These are phyloP conservation scores for Populus tomentosa DNA, from an alignment of 441 rosid genomes.

Conservation along the genomic window DNA sequence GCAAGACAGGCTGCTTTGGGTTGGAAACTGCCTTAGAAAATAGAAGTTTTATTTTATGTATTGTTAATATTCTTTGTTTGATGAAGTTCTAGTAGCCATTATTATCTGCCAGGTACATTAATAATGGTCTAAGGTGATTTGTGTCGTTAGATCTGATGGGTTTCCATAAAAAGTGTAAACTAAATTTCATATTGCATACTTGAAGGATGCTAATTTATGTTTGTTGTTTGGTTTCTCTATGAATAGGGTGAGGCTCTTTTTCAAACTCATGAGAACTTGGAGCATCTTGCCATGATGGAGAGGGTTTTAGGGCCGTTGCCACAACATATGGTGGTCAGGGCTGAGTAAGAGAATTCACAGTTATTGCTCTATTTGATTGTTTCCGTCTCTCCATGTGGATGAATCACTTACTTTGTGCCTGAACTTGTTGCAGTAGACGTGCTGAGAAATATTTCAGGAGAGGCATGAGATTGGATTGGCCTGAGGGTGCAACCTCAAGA, in stretches of 20 bases:
- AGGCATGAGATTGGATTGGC: constrained; percentile 81
- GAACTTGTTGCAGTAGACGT: constrained; percentile 50
- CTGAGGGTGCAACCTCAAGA: constrained; percentile 78
- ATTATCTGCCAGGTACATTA: background rate
- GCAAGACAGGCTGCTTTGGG: background rate
- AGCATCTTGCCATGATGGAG: constrained; percentile 62
- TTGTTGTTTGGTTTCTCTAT: background rate
- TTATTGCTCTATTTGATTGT: constrained; percentile 7
- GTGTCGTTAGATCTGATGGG: background rate
- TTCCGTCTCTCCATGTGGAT: constrained; percentile 4
- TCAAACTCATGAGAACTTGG: constrained; percentile 90
- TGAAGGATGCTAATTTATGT: background rate
- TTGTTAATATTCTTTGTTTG: background rate
- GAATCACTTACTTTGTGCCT: constrained; percentile 15
- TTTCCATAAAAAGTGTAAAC: background rate
- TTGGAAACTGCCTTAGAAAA: background rate
- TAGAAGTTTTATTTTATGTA: background rate
- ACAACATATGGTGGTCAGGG: constrained; percentile 65
- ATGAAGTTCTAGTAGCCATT: background rate
- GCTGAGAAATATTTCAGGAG: constrained; percentile 80
- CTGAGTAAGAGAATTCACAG: constrained; percentile 50
- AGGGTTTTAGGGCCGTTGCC: constrained; percentile 67
- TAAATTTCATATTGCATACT: background rate
- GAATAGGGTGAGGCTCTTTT: constrained; percentile 86
- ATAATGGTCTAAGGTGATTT: background rate